phyloP scores from a whole-genome alignment of 169 alveolate species.

The Cystoisospora suis region DNA sequence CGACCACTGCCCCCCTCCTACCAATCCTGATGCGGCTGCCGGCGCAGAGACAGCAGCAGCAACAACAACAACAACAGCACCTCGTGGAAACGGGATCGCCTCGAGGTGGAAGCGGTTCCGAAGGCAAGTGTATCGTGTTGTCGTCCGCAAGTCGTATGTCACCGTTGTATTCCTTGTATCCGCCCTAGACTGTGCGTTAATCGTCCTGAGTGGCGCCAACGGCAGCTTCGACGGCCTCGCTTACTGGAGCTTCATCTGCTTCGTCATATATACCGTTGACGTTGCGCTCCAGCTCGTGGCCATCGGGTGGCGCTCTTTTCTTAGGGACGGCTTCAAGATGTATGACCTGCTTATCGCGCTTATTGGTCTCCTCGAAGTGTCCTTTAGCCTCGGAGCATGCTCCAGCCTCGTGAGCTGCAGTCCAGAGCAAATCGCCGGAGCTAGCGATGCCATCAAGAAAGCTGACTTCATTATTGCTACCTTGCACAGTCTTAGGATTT shows the following conservation, averaged over 20 bases:
- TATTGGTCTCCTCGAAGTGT: neutral
- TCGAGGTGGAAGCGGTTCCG: neutral
- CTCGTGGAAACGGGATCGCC: neutral
- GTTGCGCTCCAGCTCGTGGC: neutral
- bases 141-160: slow-evolving; percentile 4
- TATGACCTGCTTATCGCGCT: neutral
- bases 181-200: neutral
- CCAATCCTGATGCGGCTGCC: no score
- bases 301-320: neutral
- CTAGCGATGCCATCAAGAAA: neutral
- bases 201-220: neutral
- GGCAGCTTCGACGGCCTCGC: neutral
- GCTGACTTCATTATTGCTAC: neutral
- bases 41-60: neutral
- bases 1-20: no score
- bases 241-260: neutral
- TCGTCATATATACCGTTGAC: neutral
- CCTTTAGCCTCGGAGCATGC: neutral
- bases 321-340: slow-evolving; percentile 24
- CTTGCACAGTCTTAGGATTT: slow-evolving; percentile 53
- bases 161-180: neutral
- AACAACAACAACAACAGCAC: neutral
- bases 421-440: neutral
- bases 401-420: neutral
- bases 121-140: neutral